Conservation (phyloP, 768 basidiomycete species). For the Tricholoma matsutake region DNA sequence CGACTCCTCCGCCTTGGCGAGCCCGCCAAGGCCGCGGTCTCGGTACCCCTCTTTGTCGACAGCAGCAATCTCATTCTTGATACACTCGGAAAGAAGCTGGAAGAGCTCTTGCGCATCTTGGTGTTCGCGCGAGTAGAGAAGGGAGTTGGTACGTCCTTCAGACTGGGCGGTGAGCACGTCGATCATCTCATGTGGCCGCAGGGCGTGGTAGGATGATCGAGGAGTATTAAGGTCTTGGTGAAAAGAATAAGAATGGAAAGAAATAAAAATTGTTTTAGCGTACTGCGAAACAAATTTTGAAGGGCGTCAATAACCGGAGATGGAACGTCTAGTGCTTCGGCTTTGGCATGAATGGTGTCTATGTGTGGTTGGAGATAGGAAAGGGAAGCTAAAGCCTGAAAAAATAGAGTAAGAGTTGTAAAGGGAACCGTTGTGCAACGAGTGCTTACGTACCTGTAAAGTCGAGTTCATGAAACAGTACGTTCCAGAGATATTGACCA, state of each 20-base stretch:
- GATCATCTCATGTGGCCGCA: conserved; percentile 75
- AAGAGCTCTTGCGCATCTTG: conserved; percentile 99
- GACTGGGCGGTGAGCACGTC: conserved; percentile 58
- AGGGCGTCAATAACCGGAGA: conserved; percentile 86
- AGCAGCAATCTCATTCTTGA: conserved; percentile 79
- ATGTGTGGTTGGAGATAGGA: conserved; percentile 80
- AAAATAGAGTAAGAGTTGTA: neutral
- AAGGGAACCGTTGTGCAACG: conserved; percentile 12
- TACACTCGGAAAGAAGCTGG: conserved; percentile 84
- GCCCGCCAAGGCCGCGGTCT: conserved; percentile 68
- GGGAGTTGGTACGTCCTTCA: conserved; percentile 50
- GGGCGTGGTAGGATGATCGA: conserved; percentile 49
- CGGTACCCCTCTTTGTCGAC: conserved; percentile 69
- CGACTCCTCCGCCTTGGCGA: conserved; percentile 24
- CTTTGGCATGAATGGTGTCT: conserved; percentile 68
- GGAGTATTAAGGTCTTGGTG: conserved; percentile 63
- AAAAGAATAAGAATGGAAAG: conserved; percentile 2
- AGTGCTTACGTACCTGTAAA: conserved; percentile 56
- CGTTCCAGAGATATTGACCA: conserved; percentile 94
- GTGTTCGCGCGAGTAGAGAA: conserved; percentile 89
- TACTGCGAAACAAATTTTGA: conserved; percentile 66
- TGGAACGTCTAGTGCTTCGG: conserved; percentile 76
- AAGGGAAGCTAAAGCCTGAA: conserved; percentile 84
- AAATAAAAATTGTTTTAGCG: conserved; percentile 18
- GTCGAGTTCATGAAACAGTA: conserved; percentile 99